These are phyloP conservation scores for Saccharomyces hybrid DNA, from an alignment of 1,139 yeast species.

Conservation along the genomic window DNA sequence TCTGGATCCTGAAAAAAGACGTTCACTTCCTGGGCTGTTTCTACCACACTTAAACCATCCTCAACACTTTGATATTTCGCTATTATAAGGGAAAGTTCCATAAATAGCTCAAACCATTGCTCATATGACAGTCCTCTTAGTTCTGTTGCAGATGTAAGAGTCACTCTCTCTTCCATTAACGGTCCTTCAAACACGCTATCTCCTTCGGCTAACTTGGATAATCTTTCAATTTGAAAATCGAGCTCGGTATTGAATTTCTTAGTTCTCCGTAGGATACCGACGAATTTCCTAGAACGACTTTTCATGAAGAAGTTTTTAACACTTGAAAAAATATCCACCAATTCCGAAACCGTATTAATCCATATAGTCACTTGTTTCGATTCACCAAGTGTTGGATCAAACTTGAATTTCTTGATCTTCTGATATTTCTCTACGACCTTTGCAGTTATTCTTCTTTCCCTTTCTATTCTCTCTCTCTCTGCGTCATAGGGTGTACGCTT, in stretches of 20 bases:
- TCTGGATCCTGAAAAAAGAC: constrained; percentile 62
- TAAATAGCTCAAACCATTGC: constrained; percentile 78
- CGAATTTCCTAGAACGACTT: constrained; percentile 61
- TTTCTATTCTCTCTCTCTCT: constrained; percentile 49
- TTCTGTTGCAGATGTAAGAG: constrained; percentile 38
- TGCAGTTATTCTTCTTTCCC: constrained; percentile 52
- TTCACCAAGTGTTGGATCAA: constrained; percentile 48
- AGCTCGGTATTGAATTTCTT: constrained; percentile 55
- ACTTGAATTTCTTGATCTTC: constrained; percentile 52
- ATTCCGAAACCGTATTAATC: constrained; percentile 76
- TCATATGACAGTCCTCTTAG: constrained; percentile 73
- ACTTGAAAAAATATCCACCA: constrained; percentile 73
- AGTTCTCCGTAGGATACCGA: constrained; percentile 58
- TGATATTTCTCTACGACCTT: constrained; percentile 60
- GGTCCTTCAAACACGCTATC: constrained; percentile 36
- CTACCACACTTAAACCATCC: constrained; percentile 64
- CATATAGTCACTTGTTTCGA: constrained; percentile 64
- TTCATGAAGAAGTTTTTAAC: constrained; percentile 73
- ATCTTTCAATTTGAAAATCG: constrained; percentile 64
- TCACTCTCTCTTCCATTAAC: constrained; percentile 35
- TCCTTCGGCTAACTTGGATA: constrained; percentile 61
- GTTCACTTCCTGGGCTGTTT: constrained; percentile 67
- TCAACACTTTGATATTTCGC: constrained; percentile 57
- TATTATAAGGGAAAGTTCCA: constrained; percentile 64
- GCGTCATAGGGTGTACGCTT: constrained; percentile 37